Evolutionary conservation across 805 yeast species (phyloP).

Genomic region (Cyberlindnera americana): DNA sequence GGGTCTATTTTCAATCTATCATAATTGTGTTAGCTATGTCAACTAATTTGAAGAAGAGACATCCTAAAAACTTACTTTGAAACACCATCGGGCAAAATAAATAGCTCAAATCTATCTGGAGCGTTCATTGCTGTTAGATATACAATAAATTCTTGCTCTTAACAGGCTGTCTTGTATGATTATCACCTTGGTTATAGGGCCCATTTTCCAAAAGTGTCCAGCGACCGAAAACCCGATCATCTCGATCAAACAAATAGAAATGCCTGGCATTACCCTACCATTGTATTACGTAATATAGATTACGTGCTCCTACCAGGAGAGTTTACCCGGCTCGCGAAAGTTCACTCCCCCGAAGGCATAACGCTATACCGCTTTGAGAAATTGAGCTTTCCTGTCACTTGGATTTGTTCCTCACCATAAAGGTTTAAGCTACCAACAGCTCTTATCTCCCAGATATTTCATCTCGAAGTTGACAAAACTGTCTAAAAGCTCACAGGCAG

Average conservation of each 20-base stretch:
- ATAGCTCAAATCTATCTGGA: slow-evolving; percentile 97
- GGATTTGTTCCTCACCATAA: neutral
- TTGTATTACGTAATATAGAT: too few relatives aligned
- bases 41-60: too few relatives aligned
- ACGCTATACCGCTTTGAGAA: neutral
- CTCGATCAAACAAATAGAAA: too few relatives aligned
- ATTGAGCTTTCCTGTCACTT: neutral
- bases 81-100: slow-evolving; percentile 95
- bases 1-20: slow-evolving; percentile 77
- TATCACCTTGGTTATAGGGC: too few relatives aligned
- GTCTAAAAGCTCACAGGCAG: slow-evolving; percentile 1
- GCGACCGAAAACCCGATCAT: too few relatives aligned
- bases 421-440: neutral
- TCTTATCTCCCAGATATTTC: neutral
- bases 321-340: neutral
- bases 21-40: slow-evolving; percentile 9
- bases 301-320: neutral
- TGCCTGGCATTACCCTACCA: too few relatives aligned
- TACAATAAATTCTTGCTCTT: too few relatives aligned
- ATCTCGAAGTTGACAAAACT: too few relatives aligned
- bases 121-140: slow-evolving; percentile 73
- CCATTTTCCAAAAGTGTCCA: too few relatives aligned
- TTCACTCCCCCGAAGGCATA: slow-evolving; percentile 1
- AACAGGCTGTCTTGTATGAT: too few relatives aligned
- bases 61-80: slow-evolving; percentile 65